Base-by-base conservation (phyloP, 2,329 filamentous ascomycete genomes). In the Leptographium lundbergii region DNA sequence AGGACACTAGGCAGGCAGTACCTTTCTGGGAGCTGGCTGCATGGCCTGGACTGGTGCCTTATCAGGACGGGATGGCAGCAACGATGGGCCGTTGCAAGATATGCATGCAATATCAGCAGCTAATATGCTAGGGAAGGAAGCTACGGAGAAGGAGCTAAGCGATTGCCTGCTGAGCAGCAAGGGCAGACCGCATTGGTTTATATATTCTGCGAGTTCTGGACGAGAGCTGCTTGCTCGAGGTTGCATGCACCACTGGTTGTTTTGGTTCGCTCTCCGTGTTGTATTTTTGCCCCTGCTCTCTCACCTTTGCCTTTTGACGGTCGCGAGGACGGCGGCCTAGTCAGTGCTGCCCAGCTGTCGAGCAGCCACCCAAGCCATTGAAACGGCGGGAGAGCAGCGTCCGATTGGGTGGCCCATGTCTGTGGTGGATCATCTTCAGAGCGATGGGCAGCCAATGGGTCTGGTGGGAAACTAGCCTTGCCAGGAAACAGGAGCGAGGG, bases 381-480 rank as follows among this genome's bases (percentile, higher is more conserved):
- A 50, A 54, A 34, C 51, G 51, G 51, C 29, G 3, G 5, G 11
- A 54, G 27, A 34, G 27, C 19, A n/a, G 17, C 17, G 27, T 22
- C 17, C n/a, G 50, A 54, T 54, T 58, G 57, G 57, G 22, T 24
- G 34, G 22, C 34, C 25, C n/a, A 17, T 11, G 0, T 25, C 5
- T 36, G 25, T 13, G 42, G 56, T 22, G 24, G 56, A 53, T 32
- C 22, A 6, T 17, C 14, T 48, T 10, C 34, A 47, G 32, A 36
- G 5, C 29, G 34, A 39, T 19, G 60, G 54, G 50, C 34, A 42
- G 36, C 57, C 60, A 61, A 61, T 61, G 42, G 42, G 51, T 7
- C 25, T 19, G 24, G 42, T 32, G 27, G 54, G 14, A 59, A 52
- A 32, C 45, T 52, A 59, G 57, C 55, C 45, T 56, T 59, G 60